A percentile compares a stretch with the other conserved stretches of the same genome.
These are phyloP conservation scores for Chaetomium fimeti DNA, from an alignment of 495 filamentous ascomycete species.

Conservation along the genomic window DNA sequence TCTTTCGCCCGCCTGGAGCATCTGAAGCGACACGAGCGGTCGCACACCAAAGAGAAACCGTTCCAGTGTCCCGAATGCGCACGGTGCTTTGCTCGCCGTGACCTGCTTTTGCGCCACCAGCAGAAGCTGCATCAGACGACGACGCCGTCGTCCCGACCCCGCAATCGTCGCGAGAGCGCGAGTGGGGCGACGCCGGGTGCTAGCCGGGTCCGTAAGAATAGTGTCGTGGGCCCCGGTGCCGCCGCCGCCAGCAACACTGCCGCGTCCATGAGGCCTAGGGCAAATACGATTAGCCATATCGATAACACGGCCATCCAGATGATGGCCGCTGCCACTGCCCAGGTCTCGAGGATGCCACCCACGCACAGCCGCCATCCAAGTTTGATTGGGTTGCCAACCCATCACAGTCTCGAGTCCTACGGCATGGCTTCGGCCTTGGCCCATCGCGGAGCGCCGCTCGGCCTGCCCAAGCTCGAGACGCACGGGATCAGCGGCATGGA, in stretches of 20 bases:
- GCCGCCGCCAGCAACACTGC: conserved; percentile 46
- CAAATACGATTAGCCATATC: conserved; percentile 96
- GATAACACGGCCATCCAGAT: conserved; percentile 72
- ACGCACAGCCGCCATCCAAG: conserved; percentile 62
- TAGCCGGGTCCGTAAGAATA: conserved; percentile 87
- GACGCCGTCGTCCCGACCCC: conserved; percentile 81
- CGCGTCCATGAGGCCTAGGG: conserved; percentile 75
- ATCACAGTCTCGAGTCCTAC: conserved; percentile 54
- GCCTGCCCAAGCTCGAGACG: conserved; percentile 82
- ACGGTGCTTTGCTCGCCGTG: conserved; percentile 90
- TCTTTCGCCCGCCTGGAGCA: conserved; percentile 96
- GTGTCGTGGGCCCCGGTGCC: conserved; percentile 60
- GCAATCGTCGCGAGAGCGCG: conserved; percentile 86
- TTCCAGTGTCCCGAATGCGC: conserved; percentile 97
- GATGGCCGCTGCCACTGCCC: conserved; percentile 58
- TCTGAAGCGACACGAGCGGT: conserved; percentile 95
- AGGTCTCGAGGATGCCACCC: conserved; percentile 53
- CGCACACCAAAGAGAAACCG: conserved; percentile 98
- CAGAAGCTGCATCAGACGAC: conserved; percentile 99
- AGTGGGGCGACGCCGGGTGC: conserved; percentile 64
- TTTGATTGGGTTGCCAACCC: conserved; percentile 62
- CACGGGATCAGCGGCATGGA: conserved; percentile 57
- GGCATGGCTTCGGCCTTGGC: conserved; percentile 68
- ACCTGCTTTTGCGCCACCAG: conserved; percentile 91
- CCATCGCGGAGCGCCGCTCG: conserved; percentile 61